Percentiles rank a stretch among this genome's conserved stretches.
These are phyloP conservation scores for Jimgerdemannia flammicorona DNA, from an alignment of 192 early-diverging fungal genomes.

Conservation along the genomic window DNA sequence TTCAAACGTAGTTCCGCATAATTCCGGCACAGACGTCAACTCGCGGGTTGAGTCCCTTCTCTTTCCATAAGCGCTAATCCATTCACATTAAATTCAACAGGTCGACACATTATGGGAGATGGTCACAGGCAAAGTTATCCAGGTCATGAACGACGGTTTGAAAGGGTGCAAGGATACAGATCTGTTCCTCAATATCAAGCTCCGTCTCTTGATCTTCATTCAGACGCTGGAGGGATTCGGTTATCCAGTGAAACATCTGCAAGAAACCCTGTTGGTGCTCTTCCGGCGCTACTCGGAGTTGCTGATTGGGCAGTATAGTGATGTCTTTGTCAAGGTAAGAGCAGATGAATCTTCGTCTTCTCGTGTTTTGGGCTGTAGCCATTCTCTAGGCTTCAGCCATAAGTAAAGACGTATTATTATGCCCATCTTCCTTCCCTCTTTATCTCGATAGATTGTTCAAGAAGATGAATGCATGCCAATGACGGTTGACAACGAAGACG, in stretches of 20 bases:
- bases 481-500: slow-evolving; percentile 58
- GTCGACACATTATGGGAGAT: slow-evolving; percentile 90
- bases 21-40: too few species aligned
- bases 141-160: slow-evolving; percentile 75
- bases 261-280: slow-evolving; percentile 68
- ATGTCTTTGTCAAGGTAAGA: slow-evolving; percentile 63
- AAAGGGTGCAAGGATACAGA: slow-evolving; percentile 76
- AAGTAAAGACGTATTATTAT: not conserved
- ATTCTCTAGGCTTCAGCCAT: not conserved
- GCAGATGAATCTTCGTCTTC: too few species aligned
- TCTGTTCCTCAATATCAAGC: slow-evolving; percentile 76
- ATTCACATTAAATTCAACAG: slow-evolving; percentile 22
- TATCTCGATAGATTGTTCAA: slow-evolving; percentile 57
- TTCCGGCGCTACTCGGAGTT: slow-evolving; percentile 80
- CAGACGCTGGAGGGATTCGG: slow-evolving; percentile 86
- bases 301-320: slow-evolving; percentile 62
- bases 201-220: slow-evolving; percentile 79
- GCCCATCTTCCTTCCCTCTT: too few species aligned
- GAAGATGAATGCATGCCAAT: slow-evolving; percentile 82
- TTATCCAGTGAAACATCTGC: slow-evolving; percentile 65
- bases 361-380: not conserved
- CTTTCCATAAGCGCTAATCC: not conserved
- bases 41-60: too few species aligned
- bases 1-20: too few species aligned
- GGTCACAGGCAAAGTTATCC: slow-evolving; percentile 76